phyloP scores from a whole-genome alignment of 768 basidiomycete genomes.

The Suillus fuscotomentosus region DNA sequence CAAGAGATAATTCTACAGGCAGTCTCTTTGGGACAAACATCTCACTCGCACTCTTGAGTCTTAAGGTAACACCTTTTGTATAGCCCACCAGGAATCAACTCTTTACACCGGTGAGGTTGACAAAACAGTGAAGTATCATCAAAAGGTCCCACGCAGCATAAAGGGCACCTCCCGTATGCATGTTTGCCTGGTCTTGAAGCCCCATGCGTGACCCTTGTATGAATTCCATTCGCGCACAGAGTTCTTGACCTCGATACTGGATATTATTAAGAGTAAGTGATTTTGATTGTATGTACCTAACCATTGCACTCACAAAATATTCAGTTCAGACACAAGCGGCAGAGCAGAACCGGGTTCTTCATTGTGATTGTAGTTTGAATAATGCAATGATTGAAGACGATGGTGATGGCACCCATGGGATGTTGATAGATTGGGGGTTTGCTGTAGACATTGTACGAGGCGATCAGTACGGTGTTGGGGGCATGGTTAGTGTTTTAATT shows the following conservation, averaged over 20 bases:
- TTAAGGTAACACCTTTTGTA: no score
- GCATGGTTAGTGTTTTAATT: no score
- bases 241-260: slow-evolving; percentile 1
- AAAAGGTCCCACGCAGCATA: background rate
- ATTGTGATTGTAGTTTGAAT: background rate
- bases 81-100: no score
- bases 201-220: background rate
- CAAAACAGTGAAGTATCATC: background rate
- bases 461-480: no score
- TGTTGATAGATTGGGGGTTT: no score
- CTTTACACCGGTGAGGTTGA: background rate
- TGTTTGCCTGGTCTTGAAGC: background rate
- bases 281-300: no score
- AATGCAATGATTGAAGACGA: background rate
- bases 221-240: background rate
- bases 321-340: background rate
- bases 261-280: background rate
- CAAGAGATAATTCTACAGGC: no score
- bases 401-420: no score
- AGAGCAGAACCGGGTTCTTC: background rate
- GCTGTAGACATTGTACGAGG: no score
- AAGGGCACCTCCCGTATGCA: background rate
- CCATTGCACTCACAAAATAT: background rate
- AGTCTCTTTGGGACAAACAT: no score
- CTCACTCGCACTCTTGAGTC: no score